Percentiles rank a stretch among this genome's conserved stretches.
These are phyloP conservation scores for Collybia mongolica DNA, from an alignment of 768 basidiomycete species.

Conservation along the genomic window DNA sequence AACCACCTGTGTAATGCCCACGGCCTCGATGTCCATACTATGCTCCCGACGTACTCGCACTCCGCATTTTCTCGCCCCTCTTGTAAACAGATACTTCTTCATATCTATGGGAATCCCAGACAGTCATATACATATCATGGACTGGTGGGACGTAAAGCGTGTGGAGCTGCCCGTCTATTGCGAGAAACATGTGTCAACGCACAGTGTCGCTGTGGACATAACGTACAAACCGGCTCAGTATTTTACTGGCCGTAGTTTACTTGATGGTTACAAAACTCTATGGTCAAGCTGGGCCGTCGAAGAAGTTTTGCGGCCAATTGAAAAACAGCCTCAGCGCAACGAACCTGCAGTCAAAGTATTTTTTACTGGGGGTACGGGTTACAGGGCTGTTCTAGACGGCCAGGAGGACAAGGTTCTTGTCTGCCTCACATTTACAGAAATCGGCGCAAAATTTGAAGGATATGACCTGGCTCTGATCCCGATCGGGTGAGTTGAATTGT, in stretches of 20 bases:
- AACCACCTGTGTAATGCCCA: background rate
- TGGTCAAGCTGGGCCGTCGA: slow-evolving; percentile 71
- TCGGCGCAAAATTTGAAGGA: slow-evolving; percentile 59
- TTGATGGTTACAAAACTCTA: slow-evolving; percentile 55
- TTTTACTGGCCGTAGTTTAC: slow-evolving; percentile 46
- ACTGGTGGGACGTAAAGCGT: slow-evolving; percentile 62
- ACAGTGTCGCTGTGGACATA: slow-evolving; percentile 35
- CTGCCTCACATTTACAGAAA: slow-evolving; percentile 74
- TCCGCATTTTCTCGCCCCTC: slow-evolving; percentile 58
- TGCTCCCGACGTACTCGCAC: slow-evolving; percentile 28
- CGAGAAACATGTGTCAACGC: background rate
- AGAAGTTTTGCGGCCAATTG: slow-evolving; percentile 34
- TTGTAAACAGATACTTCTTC: slow-evolving; percentile 50
- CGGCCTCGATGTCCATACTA: slow-evolving; percentile 46
- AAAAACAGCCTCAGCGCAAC: slow-evolving; percentile 29
- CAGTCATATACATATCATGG: slow-evolving; percentile 47
- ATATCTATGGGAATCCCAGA: slow-evolving; percentile 34
- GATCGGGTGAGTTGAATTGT: slow-evolving; percentile 44
- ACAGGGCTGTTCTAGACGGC: slow-evolving; percentile 43
- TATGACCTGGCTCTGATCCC: slow-evolving; percentile 74
- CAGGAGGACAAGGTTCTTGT: slow-evolving; percentile 50
- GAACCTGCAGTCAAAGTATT: slow-evolving; percentile 38
- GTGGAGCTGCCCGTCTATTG: slow-evolving; percentile 24
- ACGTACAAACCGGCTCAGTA: slow-evolving; percentile 70
- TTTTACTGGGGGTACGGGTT: slow-evolving; percentile 74